Base-by-base conservation (phyloP, 306 rosid genomes). In the Phaseolus lunatus region DNA sequence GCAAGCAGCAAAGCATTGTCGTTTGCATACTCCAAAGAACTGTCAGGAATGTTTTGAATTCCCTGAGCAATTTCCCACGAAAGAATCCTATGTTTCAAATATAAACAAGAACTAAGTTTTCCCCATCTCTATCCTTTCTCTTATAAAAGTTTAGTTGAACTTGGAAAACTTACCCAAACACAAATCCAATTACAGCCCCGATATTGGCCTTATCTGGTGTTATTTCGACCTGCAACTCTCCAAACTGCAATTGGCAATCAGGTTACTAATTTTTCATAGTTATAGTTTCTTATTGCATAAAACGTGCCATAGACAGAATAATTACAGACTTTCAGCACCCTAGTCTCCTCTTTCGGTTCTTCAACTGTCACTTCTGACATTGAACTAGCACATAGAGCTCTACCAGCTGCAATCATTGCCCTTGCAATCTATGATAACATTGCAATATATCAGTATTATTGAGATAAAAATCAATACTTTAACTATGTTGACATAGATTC, bases 31-130 rank as follows among this genome's bases (percentile, higher is more conserved):
- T 92, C 83, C 85, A 92, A 66, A 41, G 92, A 87, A 71, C 85
- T 86, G 75, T 89, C 98, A 5, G 91, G 97, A 80, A 75, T 87
- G 86, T 78, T 86, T 73, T 89, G 95, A 83, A 94, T 29, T 27
- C 96, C 97, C 82, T 89, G 96, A 77, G 89, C 93, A 79, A 92
- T 75, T 82, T 88, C 73, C 97, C 95, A 94, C 58, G 97, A 88
- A 82, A 94, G 91, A 76, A 94, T 81, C 88, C 97, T 92, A 43
- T 27, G 72, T 71, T 78, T 31, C 52, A 56, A 61, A 82, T 78
- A 74, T 64, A 80, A 18, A 47, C 16, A 44, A 50, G 11, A 59
- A 83, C 7, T 71, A 15, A 74, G 49, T 71, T 68, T 26, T 76
- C 24, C 14, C 0, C 13, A 9, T 54, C 35, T 69, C 23, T 24